phyloP scores from a whole-genome alignment of 352 stramenopile genomes.

The Phytophthora brassicae region DNA sequence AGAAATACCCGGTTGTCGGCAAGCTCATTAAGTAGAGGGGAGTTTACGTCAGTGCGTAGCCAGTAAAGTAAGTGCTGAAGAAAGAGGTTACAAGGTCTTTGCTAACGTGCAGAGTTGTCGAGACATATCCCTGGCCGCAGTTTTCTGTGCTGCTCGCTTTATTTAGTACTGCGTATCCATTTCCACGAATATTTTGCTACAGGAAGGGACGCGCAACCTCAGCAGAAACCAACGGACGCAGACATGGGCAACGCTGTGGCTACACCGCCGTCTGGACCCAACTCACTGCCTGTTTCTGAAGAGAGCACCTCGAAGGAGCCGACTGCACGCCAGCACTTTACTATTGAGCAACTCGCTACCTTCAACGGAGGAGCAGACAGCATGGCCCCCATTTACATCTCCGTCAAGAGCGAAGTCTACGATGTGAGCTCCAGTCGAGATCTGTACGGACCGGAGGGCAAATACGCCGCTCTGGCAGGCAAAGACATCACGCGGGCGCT shows the following conservation, averaged over 20 bases:
- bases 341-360: slow-evolving; percentile 64
- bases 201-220: slow-evolving; percentile 8
- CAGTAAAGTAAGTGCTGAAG: slow-evolving; percentile 11
- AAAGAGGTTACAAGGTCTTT: slow-evolving; percentile 5
- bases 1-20: slow-evolving; percentile 95
- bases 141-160: slow-evolving; percentile 19
- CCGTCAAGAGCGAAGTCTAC: slow-evolving; percentile 91
- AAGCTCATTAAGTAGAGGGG: slow-evolving; percentile 52
- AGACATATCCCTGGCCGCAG: neutral
- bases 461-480: slow-evolving; percentile 87
- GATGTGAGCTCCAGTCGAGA: slow-evolving; percentile 88
- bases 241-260: slow-evolving; percentile 38
- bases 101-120: slow-evolving; percentile 13
- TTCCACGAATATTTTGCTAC: neutral
- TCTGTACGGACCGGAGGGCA: slow-evolving; percentile 90
- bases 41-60: slow-evolving; percentile 16
- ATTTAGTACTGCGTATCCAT: slow-evolving; percentile 26
- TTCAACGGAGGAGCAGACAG: slow-evolving; percentile 76
- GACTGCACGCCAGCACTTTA: slow-evolving; percentile 61
- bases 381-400: slow-evolving; percentile 90
- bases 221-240: slow-evolving; percentile 14
- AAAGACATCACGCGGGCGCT: slow-evolving; percentile 90
- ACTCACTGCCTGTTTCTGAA: slow-evolving; percentile 13
- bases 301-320: slow-evolving; percentile 10
- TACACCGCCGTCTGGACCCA: slow-evolving; percentile 29